Base-by-base conservation (phyloP, 129 eudicot genomes). In the Ambrosia artemisiifolia region DNA sequence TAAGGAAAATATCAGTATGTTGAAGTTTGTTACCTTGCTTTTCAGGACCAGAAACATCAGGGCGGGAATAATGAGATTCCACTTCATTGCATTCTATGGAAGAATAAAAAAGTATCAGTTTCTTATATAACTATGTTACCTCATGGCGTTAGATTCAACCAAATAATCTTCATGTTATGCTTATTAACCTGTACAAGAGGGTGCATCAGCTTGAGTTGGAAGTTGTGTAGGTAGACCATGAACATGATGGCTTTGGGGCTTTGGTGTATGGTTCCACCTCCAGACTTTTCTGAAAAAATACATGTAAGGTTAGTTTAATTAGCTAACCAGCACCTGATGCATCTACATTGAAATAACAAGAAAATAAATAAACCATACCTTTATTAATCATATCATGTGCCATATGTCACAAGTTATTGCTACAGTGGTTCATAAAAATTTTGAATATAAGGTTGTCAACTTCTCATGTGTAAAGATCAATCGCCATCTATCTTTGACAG, bases 401-500 rank as follows among this genome's bases (percentile, higher is more conserved):
- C 80, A 85, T 16, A 54, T 30, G 55, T 65, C 88, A 83, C 80
- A 93, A 74, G 79, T 64, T 63, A 69, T 68, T 82, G 81, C 74
- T 88, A 83, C 98, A 93, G 42, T 76, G 91, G 73, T 78, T 86
- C 93, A 90, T 88, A 59, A 96, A 93, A 75, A 93, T 95, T 74
- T 93, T 95, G 54, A 93, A 93, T 85, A 92, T 90, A 53, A 89
- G 95, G 78, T 77, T 81, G 69, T 93, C 98, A 62, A 93, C 81
- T 86, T 93, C 98, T 17, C 98, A 85, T 48, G 82, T 78, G 82
- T 87, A 90, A 63, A 93, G 98, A 91, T 93, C 98, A 76, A 83
- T 75, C 63, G 96, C 95, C 98, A 93, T 93, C 98, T 96, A 93
- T 80, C 96, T 87, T 53, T n/a, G 98, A 90, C 74, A 90, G 74